Conservation (phyloP, 2,329 filamentous ascomycete genomes). For the Aureobasidium uvarum region DNA sequence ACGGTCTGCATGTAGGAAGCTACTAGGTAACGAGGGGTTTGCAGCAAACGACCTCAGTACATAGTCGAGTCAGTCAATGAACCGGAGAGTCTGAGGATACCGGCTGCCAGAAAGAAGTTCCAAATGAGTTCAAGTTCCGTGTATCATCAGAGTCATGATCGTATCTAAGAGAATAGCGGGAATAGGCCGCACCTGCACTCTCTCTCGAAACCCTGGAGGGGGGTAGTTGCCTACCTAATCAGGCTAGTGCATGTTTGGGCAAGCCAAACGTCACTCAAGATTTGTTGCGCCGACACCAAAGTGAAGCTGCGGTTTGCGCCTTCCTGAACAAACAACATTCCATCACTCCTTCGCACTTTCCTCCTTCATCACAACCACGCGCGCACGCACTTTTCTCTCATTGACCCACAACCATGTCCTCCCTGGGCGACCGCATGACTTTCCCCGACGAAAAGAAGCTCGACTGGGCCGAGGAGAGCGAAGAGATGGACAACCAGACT, state of each 20-base stretch:
- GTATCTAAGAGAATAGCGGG: no score
- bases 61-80: no score
- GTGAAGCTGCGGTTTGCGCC: conserved; percentile 11
- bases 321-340: not conserved
- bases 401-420: conserved; percentile 23
- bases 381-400: not conserved
- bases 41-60: not conserved
- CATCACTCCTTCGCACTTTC: not conserved
- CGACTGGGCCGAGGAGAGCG: conserved; percentile 39
- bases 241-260: conserved; percentile 12
- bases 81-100: no score
- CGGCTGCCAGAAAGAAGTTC: no score
- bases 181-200: not conserved
- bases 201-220: not conserved
- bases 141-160: no score
- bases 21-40: not conserved
- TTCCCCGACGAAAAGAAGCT: conserved; percentile 31
- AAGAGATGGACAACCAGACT: conserved; percentile 27
- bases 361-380: not conserved
- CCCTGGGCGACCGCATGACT: conserved; percentile 35
- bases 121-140: no score
- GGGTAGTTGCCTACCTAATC: not conserved
- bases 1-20: not conserved
- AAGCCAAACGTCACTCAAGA: conserved; percentile 20
- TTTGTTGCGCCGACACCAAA: conserved; percentile 13